A percentile compares a stretch with the other conserved stretches of the same genome.
Conservation (phyloP, 345 rosid genomes). For the Gossypium raimondii region DNA sequence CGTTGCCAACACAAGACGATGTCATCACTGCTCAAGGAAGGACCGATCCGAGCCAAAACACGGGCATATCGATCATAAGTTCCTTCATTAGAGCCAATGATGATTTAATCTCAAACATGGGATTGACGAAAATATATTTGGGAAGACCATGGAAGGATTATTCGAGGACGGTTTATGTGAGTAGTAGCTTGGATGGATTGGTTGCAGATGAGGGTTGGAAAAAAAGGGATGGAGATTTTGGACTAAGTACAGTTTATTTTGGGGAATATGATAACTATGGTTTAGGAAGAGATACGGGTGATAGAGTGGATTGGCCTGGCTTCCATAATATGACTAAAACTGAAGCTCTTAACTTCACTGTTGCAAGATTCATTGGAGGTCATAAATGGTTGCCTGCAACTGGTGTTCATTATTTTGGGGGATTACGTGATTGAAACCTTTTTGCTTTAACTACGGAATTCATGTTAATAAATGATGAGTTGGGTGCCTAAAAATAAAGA, state of each 20-base stretch:
- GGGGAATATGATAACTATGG: not conserved
- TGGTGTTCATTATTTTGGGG: not conserved
- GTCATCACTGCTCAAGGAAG: slow-evolving; percentile 50
- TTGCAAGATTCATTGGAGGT: not conserved
- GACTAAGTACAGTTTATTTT: slow-evolving; percentile 17
- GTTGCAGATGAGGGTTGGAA: slow-evolving; percentile 33
- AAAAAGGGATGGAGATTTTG: slow-evolving; percentile 45
- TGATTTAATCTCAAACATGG: slow-evolving; percentile 48
- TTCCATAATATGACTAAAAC: not conserved
- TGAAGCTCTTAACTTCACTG: not conserved
- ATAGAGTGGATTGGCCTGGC: not conserved
- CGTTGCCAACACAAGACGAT: slow-evolving; percentile 31
- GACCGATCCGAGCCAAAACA: slow-evolving; percentile 38
- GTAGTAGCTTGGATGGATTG: slow-evolving; percentile 5
- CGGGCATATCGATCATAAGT: slow-evolving; percentile 61
- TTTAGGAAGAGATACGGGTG: not conserved
- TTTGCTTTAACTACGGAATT: too few relatives aligned
- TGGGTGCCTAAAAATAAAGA: too few relatives aligned
- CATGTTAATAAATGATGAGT: too few relatives aligned
- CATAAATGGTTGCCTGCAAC: not conserved
- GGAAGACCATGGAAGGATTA: slow-evolving; percentile 60
- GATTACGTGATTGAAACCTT: too few relatives aligned
- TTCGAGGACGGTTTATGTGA: slow-evolving; percentile 22
- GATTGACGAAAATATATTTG: slow-evolving; percentile 34
- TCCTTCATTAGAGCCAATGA: slow-evolving; percentile 51